Evolutionary conservation across 1,284 basidiomycete species (phyloP), one percentile per base, ranked within the genome.

Genomic region (Cerioporus squamosus): DNA sequence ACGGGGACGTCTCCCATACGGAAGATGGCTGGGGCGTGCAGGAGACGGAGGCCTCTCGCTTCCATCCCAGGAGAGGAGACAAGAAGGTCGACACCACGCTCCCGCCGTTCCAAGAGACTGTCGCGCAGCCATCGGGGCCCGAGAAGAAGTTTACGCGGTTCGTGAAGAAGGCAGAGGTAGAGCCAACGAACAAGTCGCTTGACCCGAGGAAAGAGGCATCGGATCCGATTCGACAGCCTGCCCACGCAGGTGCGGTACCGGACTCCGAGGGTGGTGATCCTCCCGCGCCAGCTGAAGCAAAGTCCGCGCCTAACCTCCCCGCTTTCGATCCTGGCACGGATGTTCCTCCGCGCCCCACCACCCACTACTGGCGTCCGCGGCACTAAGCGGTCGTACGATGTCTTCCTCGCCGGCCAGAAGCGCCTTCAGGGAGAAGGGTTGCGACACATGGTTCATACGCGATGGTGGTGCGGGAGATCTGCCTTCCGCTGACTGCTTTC

Each of bases 391-490:
- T 18, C 39, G 14, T 17, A 2, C 5, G n/a, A 18, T 2, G 43
- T 33, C 4, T 7, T 18, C 10, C 3, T 9, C 7, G 20, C 15
- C 1, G 50, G 43, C 2, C n/a, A 33, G 2, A 6, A n/a, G 14
- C 12, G 24, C 10, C 4, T 20, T 7, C 40, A 23, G 39, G 31
- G 44, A 4, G 14, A 7, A 26, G 29, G 40, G 2, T 29, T 49
- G 5, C 54, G 50, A 17, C 47, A 50, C 15, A 23, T 44, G 4
- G 29, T 33, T 15, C 60, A 61, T 39, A 58, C 55, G 23, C 60
- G 60, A 33, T 58, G n/a, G 60, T 46, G 4, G 55, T 58, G 18
- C 20, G 42, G 22, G 60, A 61, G 14, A 51, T 61, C 18, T 57
- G 55, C 42, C 31, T 55, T 5, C 26, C 49, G 3, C 23, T 52